phyloP scores from a whole-genome alignment of 2,329 filamentous ascomycete species.

The Ophioceras dolichostomum region DNA sequence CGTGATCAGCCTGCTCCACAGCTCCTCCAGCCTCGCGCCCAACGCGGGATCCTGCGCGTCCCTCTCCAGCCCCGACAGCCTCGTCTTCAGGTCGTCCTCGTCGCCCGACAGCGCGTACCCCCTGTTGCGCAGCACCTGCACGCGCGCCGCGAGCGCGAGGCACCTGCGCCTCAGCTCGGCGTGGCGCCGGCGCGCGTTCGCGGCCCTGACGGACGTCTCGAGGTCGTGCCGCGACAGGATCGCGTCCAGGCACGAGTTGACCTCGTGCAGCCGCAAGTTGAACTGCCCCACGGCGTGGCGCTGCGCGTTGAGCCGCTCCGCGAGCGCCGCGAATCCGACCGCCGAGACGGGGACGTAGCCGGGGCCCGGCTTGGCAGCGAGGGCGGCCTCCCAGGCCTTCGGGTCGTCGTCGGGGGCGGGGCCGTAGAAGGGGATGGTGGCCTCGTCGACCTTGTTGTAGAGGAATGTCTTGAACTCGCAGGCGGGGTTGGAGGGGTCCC shows the following conservation, averaged over 20 bases:
- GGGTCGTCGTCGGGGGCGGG: constrained; percentile 60
- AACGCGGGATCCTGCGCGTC: constrained; percentile 63
- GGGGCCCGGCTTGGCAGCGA: constrained; percentile 64
- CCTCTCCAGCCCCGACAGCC: constrained; percentile 57
- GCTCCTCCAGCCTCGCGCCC: constrained; percentile 66
- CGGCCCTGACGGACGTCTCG: constrained; percentile 59
- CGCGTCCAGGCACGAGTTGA: constrained; percentile 61
- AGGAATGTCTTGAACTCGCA: constrained; percentile 76
- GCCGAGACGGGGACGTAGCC: constrained; percentile 68
- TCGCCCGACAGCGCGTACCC: constrained; percentile 70
- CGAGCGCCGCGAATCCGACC: constrained; percentile 60
- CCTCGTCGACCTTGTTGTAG: constrained; percentile 72
- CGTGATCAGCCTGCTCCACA: constrained; percentile 72
- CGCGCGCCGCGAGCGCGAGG: constrained; percentile 62
- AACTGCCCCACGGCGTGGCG: constrained; percentile 56
- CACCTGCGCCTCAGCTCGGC: constrained; percentile 61
- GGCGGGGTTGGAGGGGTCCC: constrained; percentile 55
- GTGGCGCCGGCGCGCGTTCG: constrained; percentile 62
- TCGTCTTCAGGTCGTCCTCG: constrained; percentile 66
- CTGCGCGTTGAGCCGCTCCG: constrained; percentile 61
- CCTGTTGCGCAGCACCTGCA: constrained; percentile 68
- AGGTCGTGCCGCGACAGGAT: constrained; percentile 69
- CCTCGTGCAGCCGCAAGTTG: constrained; percentile 63
- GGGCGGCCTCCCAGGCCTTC: constrained; percentile 72
- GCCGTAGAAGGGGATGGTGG: constrained; percentile 63